These are phyloP conservation scores for Phytophthora chlamydospora DNA, from an alignment of 352 stramenopile species.

Conservation along the genomic window DNA sequence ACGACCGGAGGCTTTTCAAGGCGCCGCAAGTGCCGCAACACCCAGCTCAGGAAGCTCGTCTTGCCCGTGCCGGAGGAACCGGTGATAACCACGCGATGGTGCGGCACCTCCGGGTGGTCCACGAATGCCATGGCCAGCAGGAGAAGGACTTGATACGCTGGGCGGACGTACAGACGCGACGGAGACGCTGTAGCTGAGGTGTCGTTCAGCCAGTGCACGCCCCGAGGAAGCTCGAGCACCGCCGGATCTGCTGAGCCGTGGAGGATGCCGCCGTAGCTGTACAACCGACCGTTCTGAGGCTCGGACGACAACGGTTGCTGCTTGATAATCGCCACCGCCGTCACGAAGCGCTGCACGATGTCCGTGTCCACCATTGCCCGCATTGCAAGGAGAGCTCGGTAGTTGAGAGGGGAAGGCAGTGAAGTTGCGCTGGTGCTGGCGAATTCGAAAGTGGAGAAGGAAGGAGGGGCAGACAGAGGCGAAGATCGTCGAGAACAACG, in stretches of 20 bases:
- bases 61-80: slow-evolving; percentile 47
- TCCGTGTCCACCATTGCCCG: slow-evolving; percentile 10
- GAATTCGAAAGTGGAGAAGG: slow-evolving; percentile 22
- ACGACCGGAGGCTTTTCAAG: slow-evolving; percentile 27
- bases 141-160: slow-evolving; percentile 32
- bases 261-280: slow-evolving; percentile 24
- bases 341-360: slow-evolving; percentile 25
- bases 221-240: slow-evolving; percentile 21
- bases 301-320: slow-evolving; percentile 13
- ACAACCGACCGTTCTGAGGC: slow-evolving; percentile 23
- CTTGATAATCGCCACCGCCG: slow-evolving; percentile 9
- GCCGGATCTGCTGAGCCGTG: slow-evolving; percentile 22
- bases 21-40: slow-evolving; percentile 29
- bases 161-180: slow-evolving; percentile 32
- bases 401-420: background rate
- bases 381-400: slow-evolving; percentile 1
- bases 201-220: slow-evolving; percentile 18
- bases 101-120: slow-evolving; percentile 23
- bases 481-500: no score
- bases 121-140: slow-evolving; percentile 37
- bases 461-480: background rate
- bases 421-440: background rate
- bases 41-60: slow-evolving; percentile 47
- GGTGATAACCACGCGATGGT: slow-evolving; percentile 38
- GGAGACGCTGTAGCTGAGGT: background rate